Conservation (phyloP, 108 stramenopile genomes). For the Skeletonema grethae region DNA sequence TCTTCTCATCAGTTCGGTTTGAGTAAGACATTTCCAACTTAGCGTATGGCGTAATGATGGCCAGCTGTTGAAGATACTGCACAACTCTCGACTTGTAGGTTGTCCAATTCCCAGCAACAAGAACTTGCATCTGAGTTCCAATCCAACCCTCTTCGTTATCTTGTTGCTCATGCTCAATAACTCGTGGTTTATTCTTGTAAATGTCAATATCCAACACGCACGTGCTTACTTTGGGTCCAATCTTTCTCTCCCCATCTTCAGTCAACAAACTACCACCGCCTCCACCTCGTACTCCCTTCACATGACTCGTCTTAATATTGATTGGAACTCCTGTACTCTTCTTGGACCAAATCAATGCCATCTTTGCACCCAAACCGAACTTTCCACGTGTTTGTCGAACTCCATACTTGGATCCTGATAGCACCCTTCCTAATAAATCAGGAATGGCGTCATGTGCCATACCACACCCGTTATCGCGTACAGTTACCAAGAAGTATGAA, state of each 20-base stretch:
- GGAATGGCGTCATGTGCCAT: slow-evolving; percentile 93
- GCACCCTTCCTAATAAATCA: slow-evolving; percentile 88
- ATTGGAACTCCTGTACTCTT: slow-evolving; percentile 94
- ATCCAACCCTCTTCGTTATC: slow-evolving; percentile 71
- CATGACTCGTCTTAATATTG: slow-evolving; percentile 66
- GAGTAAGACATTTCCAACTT: slow-evolving; percentile 70
- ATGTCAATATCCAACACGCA: slow-evolving; percentile 96
- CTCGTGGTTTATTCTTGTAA: slow-evolving; percentile 86
- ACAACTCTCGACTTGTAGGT: slow-evolving; percentile 90
- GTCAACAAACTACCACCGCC: slow-evolving; percentile 13
- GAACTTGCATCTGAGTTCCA: slow-evolving; percentile 87
- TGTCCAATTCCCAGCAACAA: slow-evolving; percentile 92
- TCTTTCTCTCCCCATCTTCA: slow-evolving; percentile 37
- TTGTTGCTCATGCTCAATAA: slow-evolving; percentile 74
- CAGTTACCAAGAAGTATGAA: slow-evolving; percentile 85
- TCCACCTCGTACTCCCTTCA: slow-evolving; percentile 19
- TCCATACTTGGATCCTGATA: slow-evolving; percentile 94
- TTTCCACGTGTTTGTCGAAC: slow-evolving; percentile 96
- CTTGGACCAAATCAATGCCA: slow-evolving; percentile 98
- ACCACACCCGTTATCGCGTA: slow-evolving; percentile 95
- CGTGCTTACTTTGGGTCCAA: slow-evolving; percentile 54
- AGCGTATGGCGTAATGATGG: slow-evolving; percentile 97
- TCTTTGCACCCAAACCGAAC: slow-evolving; percentile 97
- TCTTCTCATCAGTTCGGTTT: slow-evolving; percentile 62
- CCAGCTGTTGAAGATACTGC: slow-evolving; percentile 93